Base-by-base conservation (phyloP, 805 yeast species). In the Candida sakaeoensis region DNA sequence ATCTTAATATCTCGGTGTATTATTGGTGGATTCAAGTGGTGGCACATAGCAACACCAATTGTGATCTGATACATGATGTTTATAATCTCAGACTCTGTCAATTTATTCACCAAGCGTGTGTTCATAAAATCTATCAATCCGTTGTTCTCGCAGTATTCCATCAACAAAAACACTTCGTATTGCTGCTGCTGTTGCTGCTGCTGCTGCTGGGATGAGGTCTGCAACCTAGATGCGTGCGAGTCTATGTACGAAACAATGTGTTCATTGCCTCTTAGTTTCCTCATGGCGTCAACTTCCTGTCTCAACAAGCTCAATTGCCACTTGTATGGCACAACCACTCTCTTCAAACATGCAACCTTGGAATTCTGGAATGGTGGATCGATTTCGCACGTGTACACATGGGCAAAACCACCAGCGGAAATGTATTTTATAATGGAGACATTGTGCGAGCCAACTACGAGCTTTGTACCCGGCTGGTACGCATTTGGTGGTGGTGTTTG, bases 281-380 rank as follows among this genome's bases (percentile, higher is more conserved):
- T 85, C 98, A 93, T 91, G 9, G 97, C 95, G 57, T 93, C 98
- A 12, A 93, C 99, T 60, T 93, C 99, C 28, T 95, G 96, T 46
- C 98, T 70, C 37, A 93, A 68, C 17, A 82, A 75, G 51, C 85
- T 87, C 57, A 93, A 71, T 38, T 84, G 85, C 53, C 80, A 76
- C 61, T 93, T 93, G 57, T 84, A 88, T 3, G 97, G 97, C 3
- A 93, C 99, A 23, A 82, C 82, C n/a, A 93, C 98, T 47, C 99
- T 75, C 61, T 93, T 93, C 53, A 93, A 70, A 58, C 98, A 93
- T 4, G 91, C 96, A 9, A 72, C 60, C 40, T 60, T 61, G 36
- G 71, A 60, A 14, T 77, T 79, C 12, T 74, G 68, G 47, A 70
- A 67, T 44, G 77, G 77, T 3, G 76, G 68, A 19, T 74, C 70